These are phyloP conservation scores for Chaetomiaceae sp. DNA, from an alignment of 2,329 filamentous ascomycete species.

Conservation along the genomic window DNA sequence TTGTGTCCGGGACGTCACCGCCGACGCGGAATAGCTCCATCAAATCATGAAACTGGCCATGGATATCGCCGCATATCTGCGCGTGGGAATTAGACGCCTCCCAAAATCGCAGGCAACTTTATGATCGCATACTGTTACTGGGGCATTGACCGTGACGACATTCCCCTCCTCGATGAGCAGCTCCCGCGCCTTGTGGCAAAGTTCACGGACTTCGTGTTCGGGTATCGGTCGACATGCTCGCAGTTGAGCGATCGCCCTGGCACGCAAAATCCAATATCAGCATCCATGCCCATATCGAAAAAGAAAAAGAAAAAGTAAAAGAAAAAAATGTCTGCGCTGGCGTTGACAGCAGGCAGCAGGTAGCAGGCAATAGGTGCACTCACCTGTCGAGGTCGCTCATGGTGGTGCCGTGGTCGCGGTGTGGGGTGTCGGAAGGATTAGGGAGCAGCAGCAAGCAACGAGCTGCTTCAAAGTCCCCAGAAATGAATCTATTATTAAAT, in stretches of 20 bases:
- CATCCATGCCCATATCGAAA: constrained; percentile 2
- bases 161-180: constrained; percentile 96
- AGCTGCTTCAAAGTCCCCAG: background rate
- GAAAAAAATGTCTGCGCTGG: no score
- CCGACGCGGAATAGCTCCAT: constrained; percentile 96
- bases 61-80: constrained; percentile 92
- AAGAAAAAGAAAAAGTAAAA: no score
- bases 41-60: constrained; percentile 92
- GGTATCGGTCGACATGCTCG: constrained; percentile 95
- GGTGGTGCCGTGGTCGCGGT: constrained; percentile 15
- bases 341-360: background rate
- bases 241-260: constrained; percentile 87
- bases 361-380: constrained; percentile 22
- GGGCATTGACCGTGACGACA: constrained; percentile 89
- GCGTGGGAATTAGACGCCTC: background rate
- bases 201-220: constrained; percentile 88
- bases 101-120: background rate
- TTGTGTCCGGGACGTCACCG: constrained; percentile 90
- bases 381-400: constrained; percentile 97
- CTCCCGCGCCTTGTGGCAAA: constrained; percentile 96
- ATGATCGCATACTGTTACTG: constrained; percentile 73
- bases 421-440: background rate
- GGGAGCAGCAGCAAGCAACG: background rate
- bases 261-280: constrained; percentile 3
- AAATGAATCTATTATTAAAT: background rate